Evolutionary conservation across 2,329 filamentous ascomycete genomes (phyloP), one percentile per base, ranked within the genome.

Genomic region (Colletotrichum acutatum): DNA sequence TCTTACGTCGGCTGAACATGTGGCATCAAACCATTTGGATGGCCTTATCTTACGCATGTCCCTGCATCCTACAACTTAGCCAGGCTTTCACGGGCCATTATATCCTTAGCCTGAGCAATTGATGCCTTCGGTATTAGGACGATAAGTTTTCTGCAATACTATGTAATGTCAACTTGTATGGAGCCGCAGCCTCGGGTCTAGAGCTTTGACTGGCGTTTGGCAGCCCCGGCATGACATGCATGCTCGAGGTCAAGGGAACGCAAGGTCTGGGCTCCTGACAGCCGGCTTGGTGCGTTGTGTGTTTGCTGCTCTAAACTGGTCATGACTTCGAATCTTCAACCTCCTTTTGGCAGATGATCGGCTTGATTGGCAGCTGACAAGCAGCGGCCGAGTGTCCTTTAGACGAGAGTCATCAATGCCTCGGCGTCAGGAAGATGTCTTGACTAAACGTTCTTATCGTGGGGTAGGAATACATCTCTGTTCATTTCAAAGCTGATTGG

Each of bases 121-220:
- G 30, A 16, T 34, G 12, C 60, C n/a, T 53, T 53, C 28, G 42
- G 60, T 26, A 32, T 26, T 4, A 59, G 57, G 4, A 16, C 4
- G 3, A 9, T n/a, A 37, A 19, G 11, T 32, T 28, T 49, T 19
- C 5, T 6, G 1, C 4, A 62, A 19, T 9, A 12, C 42, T 22
- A 7, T 5, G 34, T 14, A 5, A 12, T 32, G 6, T 19, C 14
- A 19, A 19, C 5, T 22, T 34, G 11, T 34, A 34, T 34, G 4
- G 32, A 34, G 11, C n/a, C 46, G 28, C 28, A 4, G 28, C 4
- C 60, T n/a, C 26, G 11, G 60, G 4, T 63, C n/a, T 19, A 32
- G 28, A n/a, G 46, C 46, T 24, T 53, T 52, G n/a, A 63, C 46
- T 34, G 60, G n/a, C 60, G n/a, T 63, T 53, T 63, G 28, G 19